A percentile compares a stretch with the other conserved stretches of the same genome.
Conservation (phyloP, 2,329 filamentous ascomycete species). For the Apiospora marii region DNA sequence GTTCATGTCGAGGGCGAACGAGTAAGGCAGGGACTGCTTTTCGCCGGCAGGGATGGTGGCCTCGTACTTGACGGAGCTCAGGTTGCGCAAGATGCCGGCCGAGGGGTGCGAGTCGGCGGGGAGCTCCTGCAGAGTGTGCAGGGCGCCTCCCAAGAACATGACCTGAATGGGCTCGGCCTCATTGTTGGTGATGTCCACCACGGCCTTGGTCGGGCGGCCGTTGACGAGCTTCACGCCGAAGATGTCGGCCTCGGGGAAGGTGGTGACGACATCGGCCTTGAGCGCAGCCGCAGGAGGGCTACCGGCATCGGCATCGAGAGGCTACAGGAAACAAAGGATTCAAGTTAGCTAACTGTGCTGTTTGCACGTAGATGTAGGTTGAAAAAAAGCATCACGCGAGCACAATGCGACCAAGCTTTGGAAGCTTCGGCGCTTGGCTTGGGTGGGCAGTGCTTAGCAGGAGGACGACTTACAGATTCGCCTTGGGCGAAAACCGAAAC, state of each 20-base stretch:
- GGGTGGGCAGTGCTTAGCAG: not conserved
- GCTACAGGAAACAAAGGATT: slow-evolving; percentile 27
- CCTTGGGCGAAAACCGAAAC: slow-evolving; percentile 43
- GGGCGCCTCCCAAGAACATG: slow-evolving; percentile 77
- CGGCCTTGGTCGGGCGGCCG: slow-evolving; percentile 81
- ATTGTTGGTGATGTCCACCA: slow-evolving; percentile 84
- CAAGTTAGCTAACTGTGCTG: not conserved
- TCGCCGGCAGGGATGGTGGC: slow-evolving; percentile 78
- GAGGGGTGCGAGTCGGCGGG: slow-evolving; percentile 56
- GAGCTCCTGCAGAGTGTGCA: slow-evolving; percentile 65
- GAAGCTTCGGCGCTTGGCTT: not conserved
- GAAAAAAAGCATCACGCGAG: slow-evolving; percentile 3
- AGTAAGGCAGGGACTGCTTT: slow-evolving; percentile 79
- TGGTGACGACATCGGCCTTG: slow-evolving; percentile 70
- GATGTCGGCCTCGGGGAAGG: slow-evolving; percentile 77
- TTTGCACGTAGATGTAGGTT: not conserved
- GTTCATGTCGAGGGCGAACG: slow-evolving; percentile 89
- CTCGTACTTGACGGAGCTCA: slow-evolving; percentile 80
- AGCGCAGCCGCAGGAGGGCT: slow-evolving; percentile 48
- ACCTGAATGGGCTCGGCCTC: slow-evolving; percentile 80
- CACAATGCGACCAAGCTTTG: not conserved
- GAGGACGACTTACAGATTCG: slow-evolving; percentile 38
- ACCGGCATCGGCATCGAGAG: slow-evolving; percentile 35
- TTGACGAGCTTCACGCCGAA: slow-evolving; percentile 97
- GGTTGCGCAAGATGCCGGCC: slow-evolving; percentile 77